Base-by-base conservation (phyloP, 108 stramenopile genomes). In the Mediolabrus comicus region DNA sequence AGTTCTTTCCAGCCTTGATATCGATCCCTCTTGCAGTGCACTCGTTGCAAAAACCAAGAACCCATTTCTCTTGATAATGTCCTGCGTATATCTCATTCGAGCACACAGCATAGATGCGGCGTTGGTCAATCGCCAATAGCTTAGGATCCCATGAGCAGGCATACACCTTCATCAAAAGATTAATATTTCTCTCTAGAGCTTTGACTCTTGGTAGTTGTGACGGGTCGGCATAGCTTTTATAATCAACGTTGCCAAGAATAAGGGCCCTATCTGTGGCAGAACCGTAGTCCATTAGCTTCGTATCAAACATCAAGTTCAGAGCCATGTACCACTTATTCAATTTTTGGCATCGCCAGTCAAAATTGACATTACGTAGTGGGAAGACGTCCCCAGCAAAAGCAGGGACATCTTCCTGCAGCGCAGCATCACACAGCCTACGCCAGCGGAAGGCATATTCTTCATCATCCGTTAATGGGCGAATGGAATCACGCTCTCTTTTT, bases 351-450 rank as follows among this genome's bases (percentile, higher is more conserved):
- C 65, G 16, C 30, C 27, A 65, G 29, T 65, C 65, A 57, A 65
- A 65, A 54, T 57, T 56, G 27, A 65, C 65, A n/a, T 17, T 17
- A 13, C 54, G 56, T 22, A 65, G 54, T 65, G 65, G 65, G 14
- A 57, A 29, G 13, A n/a, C 27, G 27, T 57, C 31, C 5, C 9
- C 9, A 54, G 8, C 8, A 43, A 4, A 4, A 12, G 11, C 2
- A 17, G 11, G 41, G 17, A 17, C 17, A 7, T 65, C 65, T 54
- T 65, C 53, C 26, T 65, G 65, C n/a, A 65, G 31, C 3, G 65
- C 65, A n/a, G 22, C 65, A 57, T 65, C 65, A 10, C 53, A 56
- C 0, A 56, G 65, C 0, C 5, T 32, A 9, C 65, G 54, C 65
- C 65, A 65, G 27, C n/a, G 13, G 30, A 32, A 65, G 12, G 65